A percentile compares a stretch with the other conserved stretches of the same genome.
Conservation (phyloP, 1,139 yeast genomes). For the Blastobotrys indianensis region DNA sequence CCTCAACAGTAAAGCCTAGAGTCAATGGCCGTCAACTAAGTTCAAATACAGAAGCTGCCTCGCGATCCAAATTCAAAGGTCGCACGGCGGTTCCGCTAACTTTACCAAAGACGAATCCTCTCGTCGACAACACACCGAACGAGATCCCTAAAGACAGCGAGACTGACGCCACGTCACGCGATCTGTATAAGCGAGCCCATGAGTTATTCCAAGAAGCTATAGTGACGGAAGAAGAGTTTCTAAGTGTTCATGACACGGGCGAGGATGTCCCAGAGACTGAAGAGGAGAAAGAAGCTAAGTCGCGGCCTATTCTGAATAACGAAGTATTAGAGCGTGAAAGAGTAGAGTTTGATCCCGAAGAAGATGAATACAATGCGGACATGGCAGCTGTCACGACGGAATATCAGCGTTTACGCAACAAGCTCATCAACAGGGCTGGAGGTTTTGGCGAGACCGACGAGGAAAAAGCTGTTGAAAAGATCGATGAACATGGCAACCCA, state of each 20-base stretch:
- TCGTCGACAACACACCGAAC: conserved; percentile 1
- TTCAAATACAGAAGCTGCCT: not conserved
- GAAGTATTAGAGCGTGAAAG: conserved; percentile 5
- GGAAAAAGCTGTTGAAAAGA: conserved; percentile 60
- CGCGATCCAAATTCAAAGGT: not conserved
- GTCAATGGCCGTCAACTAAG: not conserved
- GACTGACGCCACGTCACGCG: conserved; percentile 1
- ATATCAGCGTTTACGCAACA: conserved; percentile 54
- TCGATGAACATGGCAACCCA: conserved; percentile 63
- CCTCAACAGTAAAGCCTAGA: no score
- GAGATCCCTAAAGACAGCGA: not conserved
- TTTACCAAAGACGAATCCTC: not conserved
- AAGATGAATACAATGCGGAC: conserved; percentile 13
- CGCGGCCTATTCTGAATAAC: conserved; percentile 14
- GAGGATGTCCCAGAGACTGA: conserved; percentile 13
- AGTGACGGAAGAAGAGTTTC: conserved; percentile 33
- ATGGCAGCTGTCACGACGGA: conserved; percentile 42
- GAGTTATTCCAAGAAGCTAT: conserved; percentile 28
- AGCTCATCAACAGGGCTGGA: conserved; percentile 44
- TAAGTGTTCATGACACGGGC: conserved; percentile 24
- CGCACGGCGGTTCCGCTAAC: no score
- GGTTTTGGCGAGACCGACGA: conserved; percentile 44
- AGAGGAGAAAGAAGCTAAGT: conserved; percentile 16
- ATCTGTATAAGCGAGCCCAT: conserved; percentile 24
- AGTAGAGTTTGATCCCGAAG: conserved; percentile 10